phyloP scores from a whole-genome alignment of 495 filamentous ascomycete genomes.

The Hypoxylon subgilvum region DNA sequence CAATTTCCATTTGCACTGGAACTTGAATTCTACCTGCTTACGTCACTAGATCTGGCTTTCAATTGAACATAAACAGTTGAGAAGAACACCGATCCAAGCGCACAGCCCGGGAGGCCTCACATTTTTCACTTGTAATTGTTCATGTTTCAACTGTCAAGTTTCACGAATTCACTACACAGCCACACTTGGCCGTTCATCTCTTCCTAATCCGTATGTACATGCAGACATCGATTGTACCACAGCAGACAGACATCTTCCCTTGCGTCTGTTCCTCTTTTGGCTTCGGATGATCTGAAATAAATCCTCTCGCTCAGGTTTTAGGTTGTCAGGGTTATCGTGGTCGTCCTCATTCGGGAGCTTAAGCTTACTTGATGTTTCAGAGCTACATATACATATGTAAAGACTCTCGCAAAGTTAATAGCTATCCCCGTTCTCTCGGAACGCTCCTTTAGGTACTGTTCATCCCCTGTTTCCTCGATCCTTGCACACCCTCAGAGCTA shows the following conservation, averaged over 20 bases:
- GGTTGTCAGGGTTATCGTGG: no score
- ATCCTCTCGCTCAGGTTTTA: no score
- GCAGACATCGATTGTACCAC: no score
- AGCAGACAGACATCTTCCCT: neutral
- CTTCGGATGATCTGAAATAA: conserved; percentile 11
- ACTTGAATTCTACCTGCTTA: no score
- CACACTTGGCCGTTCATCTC: conserved; percentile 25
- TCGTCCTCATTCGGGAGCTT: no score
- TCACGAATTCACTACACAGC: conserved; percentile 25
- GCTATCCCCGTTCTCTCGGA: no score
- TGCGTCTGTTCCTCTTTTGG: neutral
- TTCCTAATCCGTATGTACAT: neutral
- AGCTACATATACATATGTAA: no score
- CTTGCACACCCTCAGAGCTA: conserved; percentile 24
- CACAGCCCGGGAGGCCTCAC: conserved; percentile 28
- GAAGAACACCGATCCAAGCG: neutral
- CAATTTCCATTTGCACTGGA: no score
- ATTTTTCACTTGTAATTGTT: conserved; percentile 5
- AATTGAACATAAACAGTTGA: no score
- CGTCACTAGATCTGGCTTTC: conserved; percentile 17
- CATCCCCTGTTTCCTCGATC: conserved; percentile 5
- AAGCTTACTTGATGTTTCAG: no score
- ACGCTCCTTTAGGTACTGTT: neutral
- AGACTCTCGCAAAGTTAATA: no score
- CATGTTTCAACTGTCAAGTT: conserved; percentile 5